Evolutionary conservation across 2,329 filamentous ascomycete species (phyloP).

Genomic region (Drechmeria coniospora): DNA sequence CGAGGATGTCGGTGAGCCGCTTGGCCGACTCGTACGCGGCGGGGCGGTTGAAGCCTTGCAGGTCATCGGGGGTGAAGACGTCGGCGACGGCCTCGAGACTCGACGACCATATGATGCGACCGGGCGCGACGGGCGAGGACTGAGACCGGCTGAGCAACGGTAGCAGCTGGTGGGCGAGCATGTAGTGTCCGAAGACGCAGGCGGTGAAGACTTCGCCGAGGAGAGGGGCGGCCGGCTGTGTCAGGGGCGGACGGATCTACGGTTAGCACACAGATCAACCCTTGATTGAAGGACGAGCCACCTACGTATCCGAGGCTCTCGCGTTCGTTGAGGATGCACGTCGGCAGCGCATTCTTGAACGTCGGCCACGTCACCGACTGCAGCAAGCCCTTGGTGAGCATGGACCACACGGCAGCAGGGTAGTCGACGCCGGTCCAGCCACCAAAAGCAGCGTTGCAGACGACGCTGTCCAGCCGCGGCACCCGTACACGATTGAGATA

Average conservation of each 20-base stretch:
- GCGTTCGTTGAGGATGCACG: constrained; percentile 26
- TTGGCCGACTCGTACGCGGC: constrained; percentile 77
- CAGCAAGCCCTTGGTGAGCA: constrained; percentile 44
- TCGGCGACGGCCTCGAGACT: constrained; percentile 52
- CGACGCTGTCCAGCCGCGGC: constrained; percentile 59
- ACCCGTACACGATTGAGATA: constrained; percentile 31
- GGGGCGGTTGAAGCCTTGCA: constrained; percentile 52
- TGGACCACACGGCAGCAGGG: constrained; percentile 34
- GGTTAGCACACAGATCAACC: neutral
- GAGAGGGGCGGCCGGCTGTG: constrained; percentile 36
- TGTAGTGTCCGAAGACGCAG: constrained; percentile 91
- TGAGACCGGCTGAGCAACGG: constrained; percentile 47
- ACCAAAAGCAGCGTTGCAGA: constrained; percentile 81
- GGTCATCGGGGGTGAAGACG: constrained; percentile 50
- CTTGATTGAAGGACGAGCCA: neutral
- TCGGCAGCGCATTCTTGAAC: constrained; percentile 51
- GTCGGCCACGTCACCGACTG: constrained; percentile 60
- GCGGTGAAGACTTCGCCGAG: constrained; percentile 77
- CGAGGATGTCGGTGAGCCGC: constrained; percentile 69
- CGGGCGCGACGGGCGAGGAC: constrained; percentile 25
- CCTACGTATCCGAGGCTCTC: constrained; percentile 19
- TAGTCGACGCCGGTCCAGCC: constrained; percentile 74
- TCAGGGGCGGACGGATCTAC: neutral
- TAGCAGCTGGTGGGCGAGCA: constrained; percentile 67
- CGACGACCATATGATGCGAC: constrained; percentile 73